A percentile compares a stretch with the other conserved stretches of the same genome.
Evolutionary conservation across 2,329 filamentous ascomycete genomes (phyloP).

Genomic region (Botryotinia calthae): DNA sequence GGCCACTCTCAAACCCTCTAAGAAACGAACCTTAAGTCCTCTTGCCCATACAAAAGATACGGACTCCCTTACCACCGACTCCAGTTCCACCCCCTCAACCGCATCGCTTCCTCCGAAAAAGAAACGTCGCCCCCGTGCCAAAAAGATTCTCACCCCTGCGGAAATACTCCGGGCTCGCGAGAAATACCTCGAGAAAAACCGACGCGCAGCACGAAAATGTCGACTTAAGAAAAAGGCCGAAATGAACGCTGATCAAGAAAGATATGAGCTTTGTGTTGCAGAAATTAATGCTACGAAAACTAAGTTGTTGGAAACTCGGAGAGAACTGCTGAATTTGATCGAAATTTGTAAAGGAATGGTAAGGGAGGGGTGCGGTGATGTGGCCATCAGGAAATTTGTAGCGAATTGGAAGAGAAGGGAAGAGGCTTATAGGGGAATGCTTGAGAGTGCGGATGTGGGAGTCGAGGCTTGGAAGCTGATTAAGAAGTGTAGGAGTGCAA

Average conservation of each 20-base stretch:
- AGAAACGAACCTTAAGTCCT: not conserved
- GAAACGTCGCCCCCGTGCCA: slow-evolving; percentile 5
- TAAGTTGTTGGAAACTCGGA: not conserved
- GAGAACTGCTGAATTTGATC: not conserved
- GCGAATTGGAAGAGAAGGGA: slow-evolving; percentile 5
- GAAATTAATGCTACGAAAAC: not conserved
- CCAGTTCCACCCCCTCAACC: not conserved
- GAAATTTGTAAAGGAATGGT: slow-evolving; percentile 8
- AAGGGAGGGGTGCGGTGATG: not conserved
- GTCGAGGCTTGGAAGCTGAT: not conserved
- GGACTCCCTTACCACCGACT: not conserved
- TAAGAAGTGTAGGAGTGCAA: slow-evolving; percentile 4
- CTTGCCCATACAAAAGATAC: not conserved
- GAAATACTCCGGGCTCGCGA: not conserved
- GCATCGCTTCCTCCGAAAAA: not conserved
- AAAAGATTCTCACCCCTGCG: not conserved
- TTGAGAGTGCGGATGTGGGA: not conserved
- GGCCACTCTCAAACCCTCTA: not conserved
- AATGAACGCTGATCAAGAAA: not conserved
- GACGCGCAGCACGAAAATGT: slow-evolving; percentile 4
- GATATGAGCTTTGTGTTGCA: not conserved
- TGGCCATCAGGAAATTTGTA: not conserved
- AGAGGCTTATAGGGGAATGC: slow-evolving; percentile 7
- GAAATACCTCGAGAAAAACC: slow-evolving; percentile 8
- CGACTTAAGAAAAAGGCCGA: slow-evolving; percentile 13